Conservation (phyloP, 2,329 filamentous ascomycete species). For the Cladosporium halotolerans region DNA sequence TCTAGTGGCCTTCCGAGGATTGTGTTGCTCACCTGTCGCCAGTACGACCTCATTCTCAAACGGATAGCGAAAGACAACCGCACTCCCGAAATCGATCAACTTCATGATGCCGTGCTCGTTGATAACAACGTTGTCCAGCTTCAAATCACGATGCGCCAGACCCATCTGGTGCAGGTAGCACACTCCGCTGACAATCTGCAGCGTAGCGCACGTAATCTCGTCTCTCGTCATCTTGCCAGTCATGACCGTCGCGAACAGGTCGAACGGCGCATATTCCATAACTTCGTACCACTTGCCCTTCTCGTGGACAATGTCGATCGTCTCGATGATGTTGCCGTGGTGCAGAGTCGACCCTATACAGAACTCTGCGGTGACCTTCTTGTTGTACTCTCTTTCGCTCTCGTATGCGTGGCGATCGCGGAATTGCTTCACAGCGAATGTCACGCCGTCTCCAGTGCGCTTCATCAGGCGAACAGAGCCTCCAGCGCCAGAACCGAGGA, state of each 20-base stretch:
- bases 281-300: conserved; percentile 95
- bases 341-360: conserved; percentile 95
- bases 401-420: conserved; percentile 87
- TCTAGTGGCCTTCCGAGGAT: neutral
- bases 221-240: conserved; percentile 93
- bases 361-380: conserved; percentile 97
- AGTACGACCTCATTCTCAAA: conserved; percentile 85
- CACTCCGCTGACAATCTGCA: conserved; percentile 92
- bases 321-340: conserved; percentile 97
- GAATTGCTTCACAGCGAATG: conserved; percentile 98
- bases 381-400: conserved; percentile 89
- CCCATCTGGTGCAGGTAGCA: conserved; percentile 94
- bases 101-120: conserved; percentile 98
- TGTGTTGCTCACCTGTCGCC: conserved; percentile 61
- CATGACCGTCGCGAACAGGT: conserved; percentile 98
- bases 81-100: conserved; percentile 97
- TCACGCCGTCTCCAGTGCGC: conserved; percentile 81
- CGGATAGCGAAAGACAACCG: conserved; percentile 93
- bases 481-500: conserved; percentile 87
- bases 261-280: conserved; percentile 96
- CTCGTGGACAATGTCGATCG: conserved; percentile 91
- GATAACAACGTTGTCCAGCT: conserved; percentile 96
- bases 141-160: conserved; percentile 87
- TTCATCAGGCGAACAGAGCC: conserved; percentile 94
- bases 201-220: conserved; percentile 82